Percentiles rank a stretch among this genome's conserved stretches.
phyloP scores from a whole-genome alignment of 805 yeast species.

The Sporopachydermia quercuum region DNA sequence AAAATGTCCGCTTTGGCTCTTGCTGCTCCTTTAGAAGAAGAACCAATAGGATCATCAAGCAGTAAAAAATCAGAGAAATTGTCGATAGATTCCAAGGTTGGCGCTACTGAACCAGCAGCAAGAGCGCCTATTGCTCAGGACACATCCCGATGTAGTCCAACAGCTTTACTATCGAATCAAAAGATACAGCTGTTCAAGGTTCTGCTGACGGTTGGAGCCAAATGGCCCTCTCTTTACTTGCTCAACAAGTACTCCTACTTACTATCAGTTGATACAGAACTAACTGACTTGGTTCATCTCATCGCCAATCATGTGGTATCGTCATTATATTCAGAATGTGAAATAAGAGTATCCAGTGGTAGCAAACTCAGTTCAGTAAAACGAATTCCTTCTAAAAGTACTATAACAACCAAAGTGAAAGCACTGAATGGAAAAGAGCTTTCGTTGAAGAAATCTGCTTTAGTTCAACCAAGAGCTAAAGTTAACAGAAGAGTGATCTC shows the following conservation, averaged over 20 bases:
- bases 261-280: constrained; percentile 34
- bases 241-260: constrained; percentile 48
- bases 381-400: not conserved
- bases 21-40: constrained; percentile 71
- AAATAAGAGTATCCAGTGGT: constrained; percentile 5
- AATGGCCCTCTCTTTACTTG: constrained; percentile 45
- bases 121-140: constrained; percentile 6
- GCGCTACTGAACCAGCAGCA: constrained; percentile 4
- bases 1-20: constrained; percentile 69
- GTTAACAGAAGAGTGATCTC: constrained; percentile 1
- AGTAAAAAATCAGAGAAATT: constrained; percentile 6
- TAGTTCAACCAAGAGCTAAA: not conserved
- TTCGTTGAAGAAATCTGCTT: constrained; percentile 9
- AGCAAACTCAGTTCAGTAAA: not conserved
- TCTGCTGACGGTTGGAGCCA: constrained; percentile 42
- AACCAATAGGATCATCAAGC: constrained; percentile 29
- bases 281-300: constrained; percentile 32
- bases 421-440: constrained; percentile 17
- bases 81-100: constrained; percentile 8
- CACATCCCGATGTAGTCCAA: constrained; percentile 8
- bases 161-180: constrained; percentile 16
- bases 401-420: constrained; percentile 2
- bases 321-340: constrained; percentile 25
- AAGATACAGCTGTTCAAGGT: constrained; percentile 36
- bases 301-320: constrained; percentile 32